Evolutionary conservation across 257 asterid genomes (phyloP).

Genomic region (Jacaranda mimosifolia): DNA sequence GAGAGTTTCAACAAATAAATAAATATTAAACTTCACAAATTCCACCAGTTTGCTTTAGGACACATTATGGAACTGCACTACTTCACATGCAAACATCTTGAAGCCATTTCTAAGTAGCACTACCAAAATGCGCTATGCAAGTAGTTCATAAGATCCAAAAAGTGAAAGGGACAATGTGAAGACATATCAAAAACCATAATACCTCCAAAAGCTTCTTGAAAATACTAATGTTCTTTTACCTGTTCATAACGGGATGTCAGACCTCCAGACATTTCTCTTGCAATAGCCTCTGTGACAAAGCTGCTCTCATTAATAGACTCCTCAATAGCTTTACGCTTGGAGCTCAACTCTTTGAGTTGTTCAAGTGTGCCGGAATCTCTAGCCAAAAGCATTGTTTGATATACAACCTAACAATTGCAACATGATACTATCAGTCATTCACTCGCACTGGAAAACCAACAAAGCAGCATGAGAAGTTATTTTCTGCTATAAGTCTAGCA

Average conservation of each 20-base stretch:
- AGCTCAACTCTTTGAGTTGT: conserved; percentile 70
- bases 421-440: conserved; percentile 20
- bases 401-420: conserved; percentile 49
- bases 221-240: conserved; percentile 36
- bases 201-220: too few relatives aligned
- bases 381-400: conserved; percentile 46
- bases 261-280: conserved; percentile 84
- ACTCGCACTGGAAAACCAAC: neutral
- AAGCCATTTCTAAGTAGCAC: too few relatives aligned
- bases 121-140: too few relatives aligned
- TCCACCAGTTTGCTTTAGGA: neutral
- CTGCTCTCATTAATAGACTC: conserved; percentile 54
- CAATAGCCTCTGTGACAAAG: conserved; percentile 64
- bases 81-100: too few relatives aligned
- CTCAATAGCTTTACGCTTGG: conserved; percentile 67
- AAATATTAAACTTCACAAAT: conserved; percentile 17
- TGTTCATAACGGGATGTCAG: conserved; percentile 65
- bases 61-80: neutral
- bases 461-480: neutral
- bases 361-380: conserved; percentile 62
- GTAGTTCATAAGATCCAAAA: too few relatives aligned
- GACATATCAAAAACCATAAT: too few relatives aligned
- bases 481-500: too few relatives aligned
- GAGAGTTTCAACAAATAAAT: conserved; percentile 23
- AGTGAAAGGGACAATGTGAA: too few relatives aligned